Base-by-base conservation (phyloP, 768 basidiomycete species). In the Phanerochaete carnosa region DNA sequence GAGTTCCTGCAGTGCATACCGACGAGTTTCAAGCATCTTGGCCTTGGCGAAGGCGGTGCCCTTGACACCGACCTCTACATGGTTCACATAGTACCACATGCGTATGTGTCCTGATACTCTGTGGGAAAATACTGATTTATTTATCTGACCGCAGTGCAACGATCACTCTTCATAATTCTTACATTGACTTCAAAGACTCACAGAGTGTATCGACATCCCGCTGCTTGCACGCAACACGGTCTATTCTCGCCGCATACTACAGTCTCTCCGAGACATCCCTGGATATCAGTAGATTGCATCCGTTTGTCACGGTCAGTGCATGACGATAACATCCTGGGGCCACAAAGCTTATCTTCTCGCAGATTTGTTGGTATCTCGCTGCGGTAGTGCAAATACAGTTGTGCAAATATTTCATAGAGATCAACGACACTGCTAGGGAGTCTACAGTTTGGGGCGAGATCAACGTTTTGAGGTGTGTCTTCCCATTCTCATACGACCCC, bases 351-450 rank as follows among this genome's bases (percentile, higher is more conserved):
- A 55, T 5, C 26, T 16, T 28, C 13, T 9, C 28, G 45, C 50
- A 92, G 90, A 93, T 94, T 49, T 92, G 91, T 71, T 94, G 92
- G 92, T 94, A 94, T 72, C 83, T 94, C 16, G 92, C 92, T 7
- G 92, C 92, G 15, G 91, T 90, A 4, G 89, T 94, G 3, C 87
- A 92, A 69, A 85, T 94, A 50, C 91, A 94, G 66, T 77, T 91
- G 39, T 94, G 92, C 80, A 92, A 90, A 69, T 86, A 90, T 68
- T 89, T 87, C 69, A 93, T 94, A 61, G 90, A 93, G 70, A 83
- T 84, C 49, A 85, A 87, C n/a, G 90, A 94, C 72, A 76, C 78
- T 15, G 83, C 83, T 52, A 77, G 84, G 63, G 92, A 94, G 72
- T 84, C 88, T 30, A 85, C 85, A 1, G 87, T 89, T 11, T 94